Base-by-base conservation (phyloP, 148 eudicot genomes). In the Cornus florida region DNA sequence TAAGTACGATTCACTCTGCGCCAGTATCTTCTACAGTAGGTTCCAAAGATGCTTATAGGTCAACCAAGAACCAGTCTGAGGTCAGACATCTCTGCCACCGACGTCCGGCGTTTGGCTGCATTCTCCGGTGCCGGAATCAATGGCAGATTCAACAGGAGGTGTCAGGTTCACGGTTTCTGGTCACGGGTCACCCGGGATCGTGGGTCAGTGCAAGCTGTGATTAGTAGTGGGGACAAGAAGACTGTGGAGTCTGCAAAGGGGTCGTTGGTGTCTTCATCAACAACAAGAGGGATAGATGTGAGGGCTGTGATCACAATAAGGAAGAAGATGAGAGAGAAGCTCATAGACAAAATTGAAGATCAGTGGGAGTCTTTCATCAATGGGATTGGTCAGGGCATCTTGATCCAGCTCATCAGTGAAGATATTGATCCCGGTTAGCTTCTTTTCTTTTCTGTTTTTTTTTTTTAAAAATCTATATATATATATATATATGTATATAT, bases 351-450 rank as follows among this genome's bases (percentile, higher is more conserved):
- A 88, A 46, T 91, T 82, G 92, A 87, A 70, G 93, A 90, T 80
- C 92, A 87, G 72, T 89, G 89, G 91, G 90, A 89, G 71, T 80
- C 87, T 50, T 86, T 90, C 41, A 39, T 87, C 20, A 92, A 85
- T 88, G 87, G 84, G 78, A 79, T 91, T 80, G 98, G 98, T 48
- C 92, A 86, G 66, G 93, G 92, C 56, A 88, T 94, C 84, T 82
- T 71, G 65, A 76, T 94, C 73, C 89, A 91, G 79, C 98, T 94
- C 78, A 83, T 94, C 80, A 94, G 97, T 82, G 87, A 92, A 67
- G 84, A 87, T 10, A 81, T 90, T 86, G 91, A 94, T 78, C 93
- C 97, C 79, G 93, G 98, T 94, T 22, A 62, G 83, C 82, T 32
- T 77, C 24, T 14, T 28, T n/a, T 19, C n/a, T n/a, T n/a, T n/a